phyloP scores from a whole-genome alignment of 2,329 filamentous ascomycete species.

The Cytospora paraplurivora region DNA sequence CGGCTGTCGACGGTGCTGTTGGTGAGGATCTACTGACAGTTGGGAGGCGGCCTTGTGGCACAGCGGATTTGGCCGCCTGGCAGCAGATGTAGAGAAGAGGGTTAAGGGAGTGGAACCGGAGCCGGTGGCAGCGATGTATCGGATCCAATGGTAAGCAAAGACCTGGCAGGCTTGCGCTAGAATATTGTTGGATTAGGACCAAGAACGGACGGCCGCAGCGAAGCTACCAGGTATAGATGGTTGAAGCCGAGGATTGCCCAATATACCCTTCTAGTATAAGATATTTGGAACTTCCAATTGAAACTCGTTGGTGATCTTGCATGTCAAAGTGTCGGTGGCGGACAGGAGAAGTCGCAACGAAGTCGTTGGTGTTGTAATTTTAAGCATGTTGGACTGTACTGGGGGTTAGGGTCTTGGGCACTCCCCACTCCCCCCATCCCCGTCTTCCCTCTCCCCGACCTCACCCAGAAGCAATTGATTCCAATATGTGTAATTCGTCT shows the following conservation, averaged over 20 bases:
- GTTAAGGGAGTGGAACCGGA: background rate
- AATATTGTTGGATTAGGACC: background rate
- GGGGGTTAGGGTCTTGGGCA: too few relatives aligned
- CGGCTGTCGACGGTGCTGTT: background rate
- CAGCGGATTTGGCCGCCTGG: background rate
- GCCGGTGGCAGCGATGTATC: background rate
- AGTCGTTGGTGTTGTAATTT: background rate
- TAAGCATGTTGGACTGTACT: background rate
- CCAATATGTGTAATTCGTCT: too few relatives aligned
- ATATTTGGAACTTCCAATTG: background rate
- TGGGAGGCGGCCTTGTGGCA: background rate
- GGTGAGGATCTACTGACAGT: background rate
- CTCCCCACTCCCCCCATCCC: too few relatives aligned
- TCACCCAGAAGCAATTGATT: too few relatives aligned
- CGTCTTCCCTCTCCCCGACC: too few relatives aligned
- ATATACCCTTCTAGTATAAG: background rate
- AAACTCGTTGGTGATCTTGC: background rate
- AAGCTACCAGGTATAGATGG: background rate
- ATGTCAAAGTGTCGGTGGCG: background rate
- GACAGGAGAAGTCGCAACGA: too few relatives aligned
- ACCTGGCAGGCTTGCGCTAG: background rate
- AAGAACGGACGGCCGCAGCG: background rate
- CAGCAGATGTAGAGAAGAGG: background rate
- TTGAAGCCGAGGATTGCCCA: background rate
- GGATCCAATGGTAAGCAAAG: background rate